A percentile compares a stretch with the other conserved stretches of the same genome.
These are phyloP conservation scores for Leptographium galeiforme DNA, from an alignment of 2,329 filamentous ascomycete species.

Conservation along the genomic window DNA sequence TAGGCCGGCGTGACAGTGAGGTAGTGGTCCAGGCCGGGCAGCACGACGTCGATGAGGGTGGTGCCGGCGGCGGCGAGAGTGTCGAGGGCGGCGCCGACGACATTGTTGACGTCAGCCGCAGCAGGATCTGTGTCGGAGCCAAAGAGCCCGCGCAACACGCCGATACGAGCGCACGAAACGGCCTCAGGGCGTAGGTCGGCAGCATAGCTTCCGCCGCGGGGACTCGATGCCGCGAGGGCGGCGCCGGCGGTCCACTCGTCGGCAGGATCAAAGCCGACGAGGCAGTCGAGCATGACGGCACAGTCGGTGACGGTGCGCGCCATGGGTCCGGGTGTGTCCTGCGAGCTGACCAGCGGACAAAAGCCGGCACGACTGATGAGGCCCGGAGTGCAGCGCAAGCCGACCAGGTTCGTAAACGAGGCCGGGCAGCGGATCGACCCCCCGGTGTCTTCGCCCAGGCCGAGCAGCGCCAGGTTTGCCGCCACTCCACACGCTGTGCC, in stretches of 20 bases:
- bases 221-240: slow-evolving; percentile 11
- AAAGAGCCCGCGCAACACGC: slow-evolving; percentile 16
- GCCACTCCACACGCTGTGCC: slow-evolving; percentile 12
- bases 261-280: slow-evolving; percentile 16
- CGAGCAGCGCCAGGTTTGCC: slow-evolving; percentile 12
- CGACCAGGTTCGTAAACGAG: slow-evolving; percentile 11
- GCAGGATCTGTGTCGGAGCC: slow-evolving; percentile 10
- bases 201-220: slow-evolving; percentile 17
- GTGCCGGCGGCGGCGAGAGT: slow-evolving; percentile 11
- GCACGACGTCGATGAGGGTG: slow-evolving; percentile 15
- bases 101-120: slow-evolving; percentile 13
- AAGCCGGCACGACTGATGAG: slow-evolving; percentile 15
- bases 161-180: slow-evolving; percentile 9
- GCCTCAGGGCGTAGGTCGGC: slow-evolving; percentile 10
- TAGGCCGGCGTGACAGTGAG: slow-evolving; percentile 6
- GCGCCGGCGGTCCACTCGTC: slow-evolving; percentile 16
- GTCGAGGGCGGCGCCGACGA: slow-evolving; percentile 11
- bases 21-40: slow-evolving; percentile 1
- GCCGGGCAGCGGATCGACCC: slow-evolving; percentile 12
- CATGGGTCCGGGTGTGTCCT: slow-evolving; percentile 19
- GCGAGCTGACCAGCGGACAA: slow-evolving; percentile 15
- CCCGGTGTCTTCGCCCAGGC: slow-evolving; percentile 12
- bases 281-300: slow-evolving; percentile 17
- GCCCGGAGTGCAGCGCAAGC: slow-evolving; percentile 11
- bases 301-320: slow-evolving; percentile 17